Base-by-base conservation (phyloP, 148 eudicot genomes). In the Vaccinium darrowii region DNA sequence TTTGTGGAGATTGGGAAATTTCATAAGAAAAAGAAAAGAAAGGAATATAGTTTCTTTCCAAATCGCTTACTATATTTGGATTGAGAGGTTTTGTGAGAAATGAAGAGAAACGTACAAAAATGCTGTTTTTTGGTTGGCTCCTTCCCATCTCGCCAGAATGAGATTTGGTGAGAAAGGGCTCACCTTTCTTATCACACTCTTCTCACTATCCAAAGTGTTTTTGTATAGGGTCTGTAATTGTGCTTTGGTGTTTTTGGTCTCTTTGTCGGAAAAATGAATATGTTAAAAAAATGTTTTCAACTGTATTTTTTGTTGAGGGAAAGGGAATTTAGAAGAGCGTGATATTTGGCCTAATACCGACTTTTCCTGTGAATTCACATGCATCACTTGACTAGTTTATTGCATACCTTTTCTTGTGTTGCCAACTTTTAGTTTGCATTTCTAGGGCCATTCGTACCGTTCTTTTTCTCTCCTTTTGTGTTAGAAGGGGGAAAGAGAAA, bases 41-140 rank as follows among this genome's bases (percentile, higher is more conserved):
- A 65, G 72, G 30, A 65, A 23, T 65, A 65, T 27, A n/a, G 12
- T 62, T 21, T 62, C 67, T 63, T 25, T 8, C 72, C 72, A 65
- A 65, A 65, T 27, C 25, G 6, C 30, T 23, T 12, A 43, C 47
- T 43, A 43, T 43, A 65, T 23, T 65, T 65, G 72, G 33, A n/a
- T 65, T 65, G 14, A 65, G 25, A n/a, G 72, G 25, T 65, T 65
- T 65, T 33, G 72, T 65, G 72, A 65, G 72, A 65, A 65, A 65
- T 23, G 72, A 13, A 65, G 72, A 65, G 23, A 21, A 65, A 65
- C 6, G 15, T 65, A n/a, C 25, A 23, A 23, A 62, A 21, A 62
- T 62, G 67, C 1, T 1, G 0, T 7, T 21, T 21, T 62, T 62
- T 62, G 67, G 8, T 8, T 62, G 27, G 25, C 67, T 23, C 67